Conservation (phyloP, 1,284 basidiomycete genomes). For the Quambalaria eucalypti region DNA sequence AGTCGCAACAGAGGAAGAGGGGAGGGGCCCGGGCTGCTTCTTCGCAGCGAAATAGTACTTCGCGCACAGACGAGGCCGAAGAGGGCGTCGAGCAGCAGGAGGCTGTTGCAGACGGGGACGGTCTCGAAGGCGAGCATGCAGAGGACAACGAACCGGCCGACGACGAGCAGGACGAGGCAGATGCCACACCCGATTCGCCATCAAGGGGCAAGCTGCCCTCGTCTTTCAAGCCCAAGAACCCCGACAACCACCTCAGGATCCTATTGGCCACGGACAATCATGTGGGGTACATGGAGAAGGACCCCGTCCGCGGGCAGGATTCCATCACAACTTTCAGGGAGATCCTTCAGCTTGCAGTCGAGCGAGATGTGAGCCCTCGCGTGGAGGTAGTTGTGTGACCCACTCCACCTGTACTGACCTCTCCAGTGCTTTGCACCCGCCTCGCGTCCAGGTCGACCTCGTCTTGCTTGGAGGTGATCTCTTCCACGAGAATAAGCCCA, state of each 20-base stretch:
- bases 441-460: constrained; percentile 14
- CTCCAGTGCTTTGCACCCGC: background rate
- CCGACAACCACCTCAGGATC: constrained; percentile 25
- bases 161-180: too few relatives aligned
- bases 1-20: too few relatives aligned
- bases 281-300: constrained; percentile 87
- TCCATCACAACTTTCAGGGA: constrained; percentile 91
- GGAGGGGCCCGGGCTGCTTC: too few relatives aligned
- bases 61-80: too few relatives aligned
- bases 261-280: constrained; percentile 44
- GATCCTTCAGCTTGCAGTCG: constrained; percentile 79
- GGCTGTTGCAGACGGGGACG: too few relatives aligned
- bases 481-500: constrained; percentile 95
- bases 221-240: background rate
- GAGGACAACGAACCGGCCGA: too few relatives aligned
- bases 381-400: background rate
- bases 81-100: too few relatives aligned
- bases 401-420: background rate
- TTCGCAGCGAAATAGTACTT: too few relatives aligned
- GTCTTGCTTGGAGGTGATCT: constrained; percentile 86
- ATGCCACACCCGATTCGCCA: too few relatives aligned
- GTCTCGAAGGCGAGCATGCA: too few relatives aligned
- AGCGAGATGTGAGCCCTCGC: constrained; percentile 61
- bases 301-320: constrained; percentile 87
- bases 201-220: background rate